Conservation (phyloP, 140 eudicot species). For the Bidens hawaiensis region DNA sequence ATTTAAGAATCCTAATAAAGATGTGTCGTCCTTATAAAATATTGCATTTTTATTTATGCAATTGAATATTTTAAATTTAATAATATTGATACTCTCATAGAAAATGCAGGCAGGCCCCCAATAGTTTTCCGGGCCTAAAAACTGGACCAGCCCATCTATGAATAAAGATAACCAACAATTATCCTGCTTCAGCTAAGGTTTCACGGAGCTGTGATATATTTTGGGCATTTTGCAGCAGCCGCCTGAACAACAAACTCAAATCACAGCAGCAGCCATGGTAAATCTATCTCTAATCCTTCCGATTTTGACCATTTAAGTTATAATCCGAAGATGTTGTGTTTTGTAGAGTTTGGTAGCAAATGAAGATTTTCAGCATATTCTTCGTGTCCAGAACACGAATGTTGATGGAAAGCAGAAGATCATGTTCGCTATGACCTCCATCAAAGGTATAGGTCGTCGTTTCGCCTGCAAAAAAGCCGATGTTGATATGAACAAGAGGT, state of each 20-base stretch:
- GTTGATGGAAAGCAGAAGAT: constrained; percentile 19
- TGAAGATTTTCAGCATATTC: constrained; percentile 23
- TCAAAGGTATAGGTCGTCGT: constrained; percentile 20
- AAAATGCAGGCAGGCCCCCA: not conserved
- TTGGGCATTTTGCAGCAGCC: not conserved
- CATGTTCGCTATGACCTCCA: constrained; percentile 23
- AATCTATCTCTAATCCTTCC: not conserved
- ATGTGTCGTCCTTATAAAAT: too few species aligned
- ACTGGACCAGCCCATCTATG: not conserved
- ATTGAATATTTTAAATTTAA: too few species aligned
- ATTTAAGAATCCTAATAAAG: too few species aligned
- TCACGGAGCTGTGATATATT: not conserved
- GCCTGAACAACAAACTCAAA: not conserved
- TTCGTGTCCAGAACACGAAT: constrained; percentile 19
- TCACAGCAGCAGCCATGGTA: constrained; percentile 3
- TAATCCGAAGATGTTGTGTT: not conserved
- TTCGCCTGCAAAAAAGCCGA: constrained; percentile 18
- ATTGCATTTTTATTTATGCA: too few species aligned
- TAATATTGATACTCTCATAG: too few species aligned
- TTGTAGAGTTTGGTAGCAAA: constrained; percentile 16
- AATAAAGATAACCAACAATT: not conserved
- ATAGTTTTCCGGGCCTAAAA: not conserved
- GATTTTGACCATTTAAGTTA: not conserved
- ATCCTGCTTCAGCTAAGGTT: not conserved
- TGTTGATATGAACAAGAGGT: constrained; percentile 22